Conservation (phyloP, 1,139 yeast species). For the Magnusiomyces suaveolens region DNA sequence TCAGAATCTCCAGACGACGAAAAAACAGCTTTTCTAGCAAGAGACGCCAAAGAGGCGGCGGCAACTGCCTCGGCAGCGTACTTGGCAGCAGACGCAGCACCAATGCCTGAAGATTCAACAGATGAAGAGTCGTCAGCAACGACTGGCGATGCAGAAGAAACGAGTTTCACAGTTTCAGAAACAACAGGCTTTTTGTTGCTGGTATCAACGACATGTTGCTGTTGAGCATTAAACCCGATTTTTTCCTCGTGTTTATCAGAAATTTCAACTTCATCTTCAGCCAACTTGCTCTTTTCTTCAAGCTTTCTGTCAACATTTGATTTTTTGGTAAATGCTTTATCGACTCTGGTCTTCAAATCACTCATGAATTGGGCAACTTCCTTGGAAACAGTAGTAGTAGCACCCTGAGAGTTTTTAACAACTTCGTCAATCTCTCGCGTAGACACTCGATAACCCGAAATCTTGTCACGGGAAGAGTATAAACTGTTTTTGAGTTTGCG, state of each 20-base stretch:
- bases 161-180: neutral
- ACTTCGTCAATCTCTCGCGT: constrained; percentile 44
- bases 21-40: too few species aligned
- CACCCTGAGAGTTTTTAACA: constrained; percentile 49
- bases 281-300: neutral
- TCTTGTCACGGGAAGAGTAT: constrained; percentile 46
- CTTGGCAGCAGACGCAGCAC: too few species aligned
- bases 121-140: too few species aligned
- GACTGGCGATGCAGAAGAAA: neutral
- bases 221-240: neutral
- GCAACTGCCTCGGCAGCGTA: too few species aligned
- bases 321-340: constrained; percentile 65
- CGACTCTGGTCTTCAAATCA: constrained; percentile 71
- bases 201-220: neutral
- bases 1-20: too few species aligned
- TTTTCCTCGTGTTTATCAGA: constrained; percentile 18
- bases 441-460: constrained; percentile 43
- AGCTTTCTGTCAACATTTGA: constrained; percentile 13
- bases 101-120: too few species aligned
- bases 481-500: constrained; percentile 49
- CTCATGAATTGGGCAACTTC: constrained; percentile 68
- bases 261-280: constrained; percentile 22
- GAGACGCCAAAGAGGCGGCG: too few species aligned
- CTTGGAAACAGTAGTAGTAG: constrained; percentile 48
- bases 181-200: neutral